Evolutionary conservation across 2,329 filamentous ascomycete genomes (phyloP), one percentile per base, ranked within the genome.

Genomic region (Colletotrichum abscissum): DNA sequence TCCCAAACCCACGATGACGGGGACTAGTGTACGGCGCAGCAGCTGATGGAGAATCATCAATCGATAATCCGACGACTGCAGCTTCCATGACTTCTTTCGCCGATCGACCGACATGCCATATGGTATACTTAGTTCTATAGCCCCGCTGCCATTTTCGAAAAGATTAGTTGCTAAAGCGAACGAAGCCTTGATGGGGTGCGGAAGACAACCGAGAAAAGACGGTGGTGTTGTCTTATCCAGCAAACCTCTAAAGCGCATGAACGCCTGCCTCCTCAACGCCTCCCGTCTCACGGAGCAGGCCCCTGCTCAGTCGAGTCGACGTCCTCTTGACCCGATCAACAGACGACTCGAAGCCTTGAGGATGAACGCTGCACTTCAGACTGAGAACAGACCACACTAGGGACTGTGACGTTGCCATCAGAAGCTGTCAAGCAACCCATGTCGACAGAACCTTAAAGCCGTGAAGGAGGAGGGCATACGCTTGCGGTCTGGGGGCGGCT

Each of bases 371-470:
- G 70, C 56, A 70, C 22, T 65, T 70, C 55, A 65, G 22, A 26
- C 60, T 14, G 68, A 60, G 72, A 63, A 66, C 72, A 59, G 72
- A 67, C 68, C 68, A n/a, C 68, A n/a, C 6, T 54, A 28, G 35
- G 69, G 26, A 57, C 68, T 58, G 72, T 72, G 72, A 63, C 68
- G 54, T 63, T 49, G 63, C 67, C 49, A 52, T 56, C 49, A 46
- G 19, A 59, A 73, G 19, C 56, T 58, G 57, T 52, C 68, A 72
- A 67, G 67, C 67, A 67, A 63, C 68, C 67, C 72, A 30, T 66
- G 62, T 72, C 58, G 52, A 52, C 24, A 72, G 30, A 74, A 72
- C 72, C 54, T 74, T 74, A 63, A 63, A 69, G 38, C 63, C 14
- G 55, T 14, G 6, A 16, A 42, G 24, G 22, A 22, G 35, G 26